phyloP scores from a whole-genome alignment of 306 rosid species.

The Rosa multiflora region DNA sequence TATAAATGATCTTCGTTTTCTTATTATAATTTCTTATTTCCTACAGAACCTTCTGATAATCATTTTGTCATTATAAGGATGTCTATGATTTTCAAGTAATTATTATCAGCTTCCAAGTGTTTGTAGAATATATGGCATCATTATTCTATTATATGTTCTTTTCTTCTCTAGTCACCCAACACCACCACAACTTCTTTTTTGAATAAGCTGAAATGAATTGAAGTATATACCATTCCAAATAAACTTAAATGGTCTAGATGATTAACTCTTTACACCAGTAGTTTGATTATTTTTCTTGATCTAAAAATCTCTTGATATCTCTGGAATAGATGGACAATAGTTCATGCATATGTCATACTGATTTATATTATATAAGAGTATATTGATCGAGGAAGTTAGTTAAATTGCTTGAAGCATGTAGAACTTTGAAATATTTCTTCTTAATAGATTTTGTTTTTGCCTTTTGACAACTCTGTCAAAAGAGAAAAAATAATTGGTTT shows the following conservation, averaged over 20 bases:
- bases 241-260: not conserved
- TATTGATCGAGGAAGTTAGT: no score
- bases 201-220: not conserved
- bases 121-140: not conserved
- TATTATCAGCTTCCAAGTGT: not conserved
- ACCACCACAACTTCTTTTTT: not conserved
- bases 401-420: not conserved
- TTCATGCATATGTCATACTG: not conserved
- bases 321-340: not conserved
- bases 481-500: constrained; percentile 2
- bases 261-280: not conserved
- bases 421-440: not conserved
- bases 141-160: not conserved
- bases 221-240: not conserved
- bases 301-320: not conserved
- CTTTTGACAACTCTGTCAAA: not conserved
- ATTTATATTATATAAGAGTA: no score
- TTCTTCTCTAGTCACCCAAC: not conserved
- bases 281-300: not conserved
- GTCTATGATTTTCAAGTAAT: not conserved
- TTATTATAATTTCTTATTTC: not conserved
- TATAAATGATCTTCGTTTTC: not conserved
- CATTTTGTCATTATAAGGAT: constrained; percentile 16
- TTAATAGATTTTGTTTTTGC: not conserved
- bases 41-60: constrained; percentile 7